Evolutionary conservation across 805 yeast genomes (phyloP).

Genomic region (Zygoascus flipseniorum): DNA sequence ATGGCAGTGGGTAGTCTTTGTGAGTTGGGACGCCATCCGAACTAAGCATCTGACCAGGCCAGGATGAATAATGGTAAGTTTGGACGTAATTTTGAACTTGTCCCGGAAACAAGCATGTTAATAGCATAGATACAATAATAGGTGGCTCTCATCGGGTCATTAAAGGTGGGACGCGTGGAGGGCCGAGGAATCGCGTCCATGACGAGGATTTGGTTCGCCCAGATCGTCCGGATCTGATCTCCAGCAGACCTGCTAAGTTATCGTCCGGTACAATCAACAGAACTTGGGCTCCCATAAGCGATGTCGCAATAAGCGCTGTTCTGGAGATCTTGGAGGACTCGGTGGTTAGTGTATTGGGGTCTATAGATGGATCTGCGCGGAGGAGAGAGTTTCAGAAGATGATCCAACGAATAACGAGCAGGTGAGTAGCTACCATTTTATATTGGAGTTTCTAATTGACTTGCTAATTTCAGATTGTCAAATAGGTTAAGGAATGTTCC

Average conservation of each 20-base stretch:
- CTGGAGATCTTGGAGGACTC: not conserved
- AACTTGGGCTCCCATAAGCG: not conserved
- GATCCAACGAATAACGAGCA: not conserved
- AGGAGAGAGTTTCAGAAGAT: constrained; percentile 5
- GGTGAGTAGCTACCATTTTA: not conserved
- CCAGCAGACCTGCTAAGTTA: not conserved
- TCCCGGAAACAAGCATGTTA: not conserved
- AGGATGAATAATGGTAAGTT: not conserved
- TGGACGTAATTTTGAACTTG: not conserved
- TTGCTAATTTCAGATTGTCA: not conserved
- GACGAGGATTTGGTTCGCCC: not conserved
- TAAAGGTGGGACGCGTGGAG: not conserved
- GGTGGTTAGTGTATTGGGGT: not conserved
- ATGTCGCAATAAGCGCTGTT: not conserved
- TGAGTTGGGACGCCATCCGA: not conserved
- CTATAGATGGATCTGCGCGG: constrained; percentile 2
- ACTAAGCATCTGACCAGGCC: not conserved
- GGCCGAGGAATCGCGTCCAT: not conserved
- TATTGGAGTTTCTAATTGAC: not conserved
- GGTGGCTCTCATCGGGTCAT: not conserved
- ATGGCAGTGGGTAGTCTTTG: not conserved
- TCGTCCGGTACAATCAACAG: not conserved
- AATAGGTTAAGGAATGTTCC: constrained; percentile 3
- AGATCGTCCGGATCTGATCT: not conserved
- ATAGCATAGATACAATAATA: not conserved